phyloP scores from a whole-genome alignment of 73 alveolate genomes.

The Tetrahymena elliotti region DNA sequence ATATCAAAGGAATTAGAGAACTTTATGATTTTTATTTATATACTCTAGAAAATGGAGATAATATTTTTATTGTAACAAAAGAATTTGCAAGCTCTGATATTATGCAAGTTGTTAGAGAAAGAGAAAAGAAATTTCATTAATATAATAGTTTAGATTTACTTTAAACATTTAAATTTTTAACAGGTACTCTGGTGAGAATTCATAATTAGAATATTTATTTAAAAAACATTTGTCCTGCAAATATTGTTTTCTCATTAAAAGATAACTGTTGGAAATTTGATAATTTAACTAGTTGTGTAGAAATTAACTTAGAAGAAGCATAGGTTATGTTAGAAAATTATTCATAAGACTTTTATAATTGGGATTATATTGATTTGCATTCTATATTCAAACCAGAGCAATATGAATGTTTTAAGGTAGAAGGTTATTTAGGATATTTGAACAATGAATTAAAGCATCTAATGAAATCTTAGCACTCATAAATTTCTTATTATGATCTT shows the following conservation, averaged over 20 bases:
- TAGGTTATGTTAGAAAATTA: not conserved
- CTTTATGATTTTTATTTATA: not conserved
- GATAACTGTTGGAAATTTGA: not conserved
- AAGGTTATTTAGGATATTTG: not conserved
- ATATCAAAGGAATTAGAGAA: not conserved
- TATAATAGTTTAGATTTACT: not conserved
- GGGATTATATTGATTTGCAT: not conserved
- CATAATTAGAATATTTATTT: not conserved
- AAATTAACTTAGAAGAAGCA: not conserved
- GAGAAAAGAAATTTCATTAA: not conserved
- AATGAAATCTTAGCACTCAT: not conserved
- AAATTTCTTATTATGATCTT: not conserved
- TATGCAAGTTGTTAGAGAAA: not conserved
- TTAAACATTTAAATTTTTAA: not conserved
- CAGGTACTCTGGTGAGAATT: not conserved
- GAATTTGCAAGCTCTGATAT: not conserved
- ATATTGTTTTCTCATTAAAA: not conserved
- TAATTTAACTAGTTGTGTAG: not conserved
- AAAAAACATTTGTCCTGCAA: not conserved
- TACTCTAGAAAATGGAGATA: not conserved
- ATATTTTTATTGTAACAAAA: not conserved
- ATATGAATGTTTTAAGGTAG: not conserved
- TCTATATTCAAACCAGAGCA: not conserved
- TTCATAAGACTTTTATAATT: not conserved
- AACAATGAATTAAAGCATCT: not conserved